Evolutionary conservation across 2,329 filamentous ascomycete genomes (phyloP).

Genomic region (Rhynchosporium graminicola): DNA sequence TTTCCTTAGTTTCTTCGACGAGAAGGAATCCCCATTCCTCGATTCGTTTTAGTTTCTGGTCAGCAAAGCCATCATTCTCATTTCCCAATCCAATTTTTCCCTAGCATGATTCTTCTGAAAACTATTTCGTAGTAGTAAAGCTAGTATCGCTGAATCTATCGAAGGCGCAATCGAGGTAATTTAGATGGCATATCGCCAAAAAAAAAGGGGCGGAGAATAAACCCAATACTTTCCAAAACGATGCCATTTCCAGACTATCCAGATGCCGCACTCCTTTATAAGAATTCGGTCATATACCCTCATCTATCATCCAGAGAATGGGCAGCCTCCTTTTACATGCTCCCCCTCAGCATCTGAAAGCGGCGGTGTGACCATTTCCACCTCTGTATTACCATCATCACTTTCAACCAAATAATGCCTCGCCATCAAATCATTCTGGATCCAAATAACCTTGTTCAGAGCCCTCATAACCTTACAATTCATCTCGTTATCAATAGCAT

Average conservation of each 20-base stretch:
- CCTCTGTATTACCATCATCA: constrained; percentile 11
- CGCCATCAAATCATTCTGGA: constrained; percentile 85
- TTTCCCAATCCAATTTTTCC: too few species aligned
- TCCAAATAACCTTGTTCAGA: constrained; percentile 80
- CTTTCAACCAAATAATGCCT: constrained; percentile 61
- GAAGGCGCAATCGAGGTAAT: background rate
- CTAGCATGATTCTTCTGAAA: too few species aligned
- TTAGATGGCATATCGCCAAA: background rate
- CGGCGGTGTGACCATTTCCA: constrained; percentile 4
- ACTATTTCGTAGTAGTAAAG: too few species aligned
- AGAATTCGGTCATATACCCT: background rate
- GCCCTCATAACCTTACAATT: constrained; percentile 77
- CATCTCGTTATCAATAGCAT: constrained; percentile 60
- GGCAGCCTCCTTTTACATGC: constrained; percentile 19
- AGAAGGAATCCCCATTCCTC: too few species aligned
- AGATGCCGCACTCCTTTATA: background rate
- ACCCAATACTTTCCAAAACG: background rate
- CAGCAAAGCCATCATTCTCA: too few species aligned
- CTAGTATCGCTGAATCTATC: too few species aligned
- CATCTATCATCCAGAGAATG: constrained; percentile 21
- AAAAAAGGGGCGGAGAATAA: background rate
- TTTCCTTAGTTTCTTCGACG: too few species aligned
- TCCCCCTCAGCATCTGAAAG: constrained; percentile 10
- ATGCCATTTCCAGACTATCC: background rate
- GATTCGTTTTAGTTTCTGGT: too few species aligned